Evolutionary conservation across 2,329 filamentous ascomycete genomes (phyloP), one percentile per base, ranked within the genome.

Genomic region (Aspergillus pseudoviridinutans): DNA sequence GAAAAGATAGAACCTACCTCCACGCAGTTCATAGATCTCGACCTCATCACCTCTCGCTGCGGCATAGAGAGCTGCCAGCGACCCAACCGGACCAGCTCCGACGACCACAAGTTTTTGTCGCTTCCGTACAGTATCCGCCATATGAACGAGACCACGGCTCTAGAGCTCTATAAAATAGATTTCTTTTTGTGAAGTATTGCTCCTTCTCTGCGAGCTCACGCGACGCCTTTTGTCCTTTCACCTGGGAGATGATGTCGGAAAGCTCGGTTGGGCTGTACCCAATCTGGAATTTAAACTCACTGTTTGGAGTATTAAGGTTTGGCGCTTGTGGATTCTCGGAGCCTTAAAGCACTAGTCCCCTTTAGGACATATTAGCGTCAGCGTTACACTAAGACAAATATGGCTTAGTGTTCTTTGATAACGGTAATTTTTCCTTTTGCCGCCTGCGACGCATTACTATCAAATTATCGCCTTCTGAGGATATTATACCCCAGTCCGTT

Each of bases 31-130:
- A 74, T 97, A 99, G 51, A 99, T 83, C 73, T 97, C 92, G 32
- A 99, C 94, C 68, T 93, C 80, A 73, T 96, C 87, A 47, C 92
- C 94, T 72, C 93, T 83, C 65, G 88, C 84, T 3, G 94, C 93
- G 54, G 94, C 93, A 78, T 97, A 99, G 5, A 99, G 79, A 47
- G 92, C 94, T 25, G 94, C 92, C 46, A 99, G 80, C 10, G 92
- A 91, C 42, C 94, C 94, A 7, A 99, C 94, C 0, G 94, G 94
- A 1, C 94, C 94, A 55, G 92, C 94, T 54, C 94, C 94, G 51
- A 99, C 88, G 50, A 99, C 83, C 22, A 96, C 83, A 55, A 89
- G 85, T 75, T 91, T 94, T 67, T 90, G 83, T 59, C 66, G 72
- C 20, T 42, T 55, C 22, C 58, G 55, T n/a, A 49, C 27, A 42